Percentiles rank a stretch among this genome's conserved stretches.
Evolutionary conservation across 1,284 basidiomycete genomes (phyloP).

Genomic region (Amylostereum areolatum): DNA sequence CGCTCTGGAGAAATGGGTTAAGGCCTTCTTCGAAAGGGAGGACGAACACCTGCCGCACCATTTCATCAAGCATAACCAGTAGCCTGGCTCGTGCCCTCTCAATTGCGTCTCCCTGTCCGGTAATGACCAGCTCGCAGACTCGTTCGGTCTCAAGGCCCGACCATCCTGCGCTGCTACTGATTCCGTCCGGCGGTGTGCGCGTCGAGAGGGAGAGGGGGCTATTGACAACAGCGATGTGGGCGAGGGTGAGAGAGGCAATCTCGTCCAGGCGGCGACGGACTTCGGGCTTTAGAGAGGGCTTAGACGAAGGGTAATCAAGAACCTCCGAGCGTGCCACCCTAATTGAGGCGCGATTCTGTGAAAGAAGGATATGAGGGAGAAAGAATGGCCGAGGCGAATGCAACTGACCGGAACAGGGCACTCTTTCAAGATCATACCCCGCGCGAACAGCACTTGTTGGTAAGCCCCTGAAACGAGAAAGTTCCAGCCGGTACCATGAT

Average conservation of each 20-base stretch:
- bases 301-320: constrained; percentile 77
- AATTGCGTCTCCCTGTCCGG: constrained; percentile 84
- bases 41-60: constrained; percentile 48
- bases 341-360: constrained; percentile 77
- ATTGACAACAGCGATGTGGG: constrained; percentile 87
- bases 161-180: constrained; percentile 70
- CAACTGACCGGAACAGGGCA: constrained; percentile 73
- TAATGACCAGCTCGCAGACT: constrained; percentile 88
- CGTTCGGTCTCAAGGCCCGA: constrained; percentile 90
- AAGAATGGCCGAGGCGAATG: background rate
- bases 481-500: constrained; percentile 74
- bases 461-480: constrained; percentile 90
- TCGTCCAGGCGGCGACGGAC: constrained; percentile 87
- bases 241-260: constrained; percentile 83
- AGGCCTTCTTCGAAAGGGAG: background rate
- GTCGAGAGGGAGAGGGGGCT: constrained; percentile 66
- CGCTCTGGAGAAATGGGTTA: constrained; percentile 48
- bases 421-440: constrained; percentile 86
- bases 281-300: constrained; percentile 82
- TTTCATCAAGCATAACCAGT: constrained; percentile 91
- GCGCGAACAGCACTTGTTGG: constrained; percentile 88
- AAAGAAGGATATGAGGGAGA: constrained; percentile 1
- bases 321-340: constrained; percentile 91
- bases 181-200: constrained; percentile 70
- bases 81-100: constrained; percentile 88